These are phyloP conservation scores for Quercus aquifolioides DNA, from an alignment of 306 rosid genomes.

Conservation along the genomic window DNA sequence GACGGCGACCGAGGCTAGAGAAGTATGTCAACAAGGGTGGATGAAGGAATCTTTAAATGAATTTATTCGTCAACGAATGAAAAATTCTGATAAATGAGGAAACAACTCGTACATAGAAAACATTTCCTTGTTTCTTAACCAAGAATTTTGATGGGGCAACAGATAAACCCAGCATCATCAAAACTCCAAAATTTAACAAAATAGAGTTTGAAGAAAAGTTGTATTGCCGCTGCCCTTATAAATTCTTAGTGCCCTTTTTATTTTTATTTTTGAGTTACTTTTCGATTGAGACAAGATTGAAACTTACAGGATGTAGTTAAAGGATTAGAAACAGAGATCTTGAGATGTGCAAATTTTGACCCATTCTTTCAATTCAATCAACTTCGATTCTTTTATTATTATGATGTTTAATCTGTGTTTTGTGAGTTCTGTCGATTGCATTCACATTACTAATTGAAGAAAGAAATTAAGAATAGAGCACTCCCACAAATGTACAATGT, in stretches of 20 bases:
- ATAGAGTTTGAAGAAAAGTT: not conserved
- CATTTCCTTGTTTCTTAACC: slow-evolving; percentile 12
- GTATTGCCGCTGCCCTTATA: not conserved
- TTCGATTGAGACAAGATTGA: not conserved
- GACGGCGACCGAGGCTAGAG: slow-evolving; percentile 70
- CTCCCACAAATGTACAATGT: too few species aligned
- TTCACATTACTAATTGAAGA: too few species aligned
- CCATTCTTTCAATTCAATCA: slow-evolving; percentile 49
- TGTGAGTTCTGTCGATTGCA: not conserved
- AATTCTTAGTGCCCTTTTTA: not conserved
- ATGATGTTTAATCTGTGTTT: slow-evolving; percentile 14
- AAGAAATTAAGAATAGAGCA: too few species aligned
- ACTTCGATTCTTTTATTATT: slow-evolving; percentile 30
- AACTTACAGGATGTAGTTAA: slow-evolving; percentile 26
- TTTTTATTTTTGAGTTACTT: slow-evolving; percentile 5
- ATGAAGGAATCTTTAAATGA: slow-evolving; percentile 80
- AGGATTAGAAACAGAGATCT: slow-evolving; percentile 27
- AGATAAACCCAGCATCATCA: slow-evolving; percentile 7
- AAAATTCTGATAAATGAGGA: slow-evolving; percentile 6
- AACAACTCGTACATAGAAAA: slow-evolving; percentile 25
- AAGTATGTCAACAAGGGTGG: slow-evolving; percentile 80
- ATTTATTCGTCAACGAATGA: slow-evolving; percentile 46
- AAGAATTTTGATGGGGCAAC: slow-evolving; percentile 1
- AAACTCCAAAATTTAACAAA: not conserved
- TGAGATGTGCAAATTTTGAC: slow-evolving; percentile 36